Percentiles rank a stretch among this genome's conserved stretches.
Conservation (phyloP, 352 stramenopile species). For the Globisporangium paddicum region DNA sequence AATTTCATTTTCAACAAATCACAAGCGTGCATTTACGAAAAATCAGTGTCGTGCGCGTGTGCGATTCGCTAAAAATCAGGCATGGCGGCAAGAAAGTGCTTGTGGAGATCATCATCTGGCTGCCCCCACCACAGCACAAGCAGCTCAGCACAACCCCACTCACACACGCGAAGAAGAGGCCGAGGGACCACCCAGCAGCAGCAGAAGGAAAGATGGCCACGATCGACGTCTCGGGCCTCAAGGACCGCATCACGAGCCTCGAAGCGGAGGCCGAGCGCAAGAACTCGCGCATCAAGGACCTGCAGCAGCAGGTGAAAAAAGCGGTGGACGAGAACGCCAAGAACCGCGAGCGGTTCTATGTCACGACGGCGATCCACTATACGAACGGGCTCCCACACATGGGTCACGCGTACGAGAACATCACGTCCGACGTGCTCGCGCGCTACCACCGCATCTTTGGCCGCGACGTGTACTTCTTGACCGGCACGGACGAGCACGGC, state of each 20-base stretch:
- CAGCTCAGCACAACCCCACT: background rate
- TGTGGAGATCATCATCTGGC: background rate
- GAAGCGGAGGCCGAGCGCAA: slow-evolving; percentile 30
- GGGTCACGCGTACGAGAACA: slow-evolving; percentile 98
- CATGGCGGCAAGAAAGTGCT: background rate
- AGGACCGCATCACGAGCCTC: slow-evolving; percentile 34
- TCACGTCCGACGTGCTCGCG: slow-evolving; percentile 95
- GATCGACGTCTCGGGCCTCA: slow-evolving; percentile 22
- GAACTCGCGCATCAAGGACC: slow-evolving; percentile 22
- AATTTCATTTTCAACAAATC: background rate
- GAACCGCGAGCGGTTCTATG: slow-evolving; percentile 89
- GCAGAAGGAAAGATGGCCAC: background rate
- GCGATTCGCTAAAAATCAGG: background rate
- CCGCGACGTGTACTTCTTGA: slow-evolving; percentile 82
- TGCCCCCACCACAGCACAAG: background rate
- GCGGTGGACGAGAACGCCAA: slow-evolving; percentile 32
- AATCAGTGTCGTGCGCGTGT: background rate
- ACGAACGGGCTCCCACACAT: slow-evolving; percentile 97
- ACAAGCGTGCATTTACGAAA: background rate
- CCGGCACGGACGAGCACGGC: slow-evolving; percentile 96
- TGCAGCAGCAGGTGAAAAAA: slow-evolving; percentile 44
- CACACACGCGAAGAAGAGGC: background rate
- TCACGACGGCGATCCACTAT: slow-evolving; percentile 99
- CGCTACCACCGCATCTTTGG: slow-evolving; percentile 92
- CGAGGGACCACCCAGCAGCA: too few relatives aligned